Conservation (phyloP, 1,139 yeast genomes). For the Candida tetrigidarum region DNA sequence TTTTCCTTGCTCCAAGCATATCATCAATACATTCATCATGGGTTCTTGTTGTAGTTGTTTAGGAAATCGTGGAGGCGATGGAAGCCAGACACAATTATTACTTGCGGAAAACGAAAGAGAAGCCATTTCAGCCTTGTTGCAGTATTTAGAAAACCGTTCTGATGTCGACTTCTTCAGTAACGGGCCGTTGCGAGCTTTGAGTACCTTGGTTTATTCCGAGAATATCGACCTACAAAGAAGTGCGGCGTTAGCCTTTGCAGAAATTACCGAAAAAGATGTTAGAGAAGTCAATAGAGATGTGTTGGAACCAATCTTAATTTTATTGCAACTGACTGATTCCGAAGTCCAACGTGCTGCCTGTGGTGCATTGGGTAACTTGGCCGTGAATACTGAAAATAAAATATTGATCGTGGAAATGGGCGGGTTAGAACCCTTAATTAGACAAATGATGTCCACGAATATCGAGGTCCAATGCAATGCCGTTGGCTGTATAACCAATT, state of each 20-base stretch:
- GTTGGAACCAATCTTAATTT: conserved; percentile 86
- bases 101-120: conserved; percentile 97
- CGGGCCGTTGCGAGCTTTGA: conserved; percentile 85
- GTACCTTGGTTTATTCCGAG: conserved; percentile 92
- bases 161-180: conserved; percentile 94
- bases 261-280: conserved; percentile 94
- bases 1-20: not conserved
- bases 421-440: conserved; percentile 91
- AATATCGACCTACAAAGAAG: conserved; percentile 94
- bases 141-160: conserved; percentile 80
- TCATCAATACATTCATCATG: conserved; percentile 36
- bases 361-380: conserved; percentile 96
- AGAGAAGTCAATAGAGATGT: conserved; percentile 91
- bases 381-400: conserved; percentile 95
- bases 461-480: conserved; percentile 99
- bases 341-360: conserved; percentile 99
- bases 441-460: conserved; percentile 97
- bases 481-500: conserved; percentile 96
- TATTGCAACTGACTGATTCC: conserved; percentile 84
- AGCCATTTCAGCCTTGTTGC: conserved; percentile 88
- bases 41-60: conserved; percentile 72
- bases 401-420: conserved; percentile 96
- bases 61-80: conserved; percentile 39
- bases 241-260: conserved; percentile 99
- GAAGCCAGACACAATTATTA: conserved; percentile 70